Conservation (phyloP, 2,329 filamentous ascomycete species). For the Epichloe sp. region DNA sequence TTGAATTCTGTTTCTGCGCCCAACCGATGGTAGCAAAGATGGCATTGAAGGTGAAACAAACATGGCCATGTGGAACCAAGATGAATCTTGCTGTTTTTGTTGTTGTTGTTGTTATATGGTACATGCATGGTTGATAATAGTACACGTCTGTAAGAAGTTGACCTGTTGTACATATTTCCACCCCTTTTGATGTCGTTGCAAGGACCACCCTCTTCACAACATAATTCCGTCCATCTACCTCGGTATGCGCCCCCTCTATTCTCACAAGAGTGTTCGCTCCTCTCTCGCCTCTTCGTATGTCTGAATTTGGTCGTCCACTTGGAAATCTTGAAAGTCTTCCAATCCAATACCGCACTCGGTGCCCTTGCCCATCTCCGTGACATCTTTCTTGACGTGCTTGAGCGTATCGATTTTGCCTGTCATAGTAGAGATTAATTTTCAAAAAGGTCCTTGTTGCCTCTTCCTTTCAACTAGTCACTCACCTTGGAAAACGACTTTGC, state of each 20-base stretch:
- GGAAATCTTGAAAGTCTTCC: conserved; percentile 63
- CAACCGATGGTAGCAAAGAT: conserved; percentile 25
- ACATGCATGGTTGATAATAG: not conserved
- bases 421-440: conserved; percentile 1
- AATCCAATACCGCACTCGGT: conserved; percentile 89
- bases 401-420: conserved; percentile 67
- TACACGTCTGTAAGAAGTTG: not conserved
- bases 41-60: not conserved
- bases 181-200: not conserved
- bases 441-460: no score
- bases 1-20: conserved; percentile 36
- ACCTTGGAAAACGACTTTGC: conserved; percentile 71
- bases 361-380: conserved; percentile 78
- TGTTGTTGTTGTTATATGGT: not conserved
- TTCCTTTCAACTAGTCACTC: conserved; percentile 20
- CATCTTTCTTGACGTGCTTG: conserved; percentile 88
- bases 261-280: conserved; percentile 43
- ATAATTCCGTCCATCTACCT: not conserved
- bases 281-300: conserved; percentile 69
- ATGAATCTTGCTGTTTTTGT: not conserved
- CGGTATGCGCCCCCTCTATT: not conserved
- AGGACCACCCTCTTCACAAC: no score
- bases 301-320: conserved; percentile 75
- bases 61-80: not conserved
- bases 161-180: not conserved